Percentiles rank a stretch among this genome's conserved stretches.
Evolutionary conservation across 2,329 filamentous ascomycete genomes (phyloP).

Genomic region (Pezicula carpinea): DNA sequence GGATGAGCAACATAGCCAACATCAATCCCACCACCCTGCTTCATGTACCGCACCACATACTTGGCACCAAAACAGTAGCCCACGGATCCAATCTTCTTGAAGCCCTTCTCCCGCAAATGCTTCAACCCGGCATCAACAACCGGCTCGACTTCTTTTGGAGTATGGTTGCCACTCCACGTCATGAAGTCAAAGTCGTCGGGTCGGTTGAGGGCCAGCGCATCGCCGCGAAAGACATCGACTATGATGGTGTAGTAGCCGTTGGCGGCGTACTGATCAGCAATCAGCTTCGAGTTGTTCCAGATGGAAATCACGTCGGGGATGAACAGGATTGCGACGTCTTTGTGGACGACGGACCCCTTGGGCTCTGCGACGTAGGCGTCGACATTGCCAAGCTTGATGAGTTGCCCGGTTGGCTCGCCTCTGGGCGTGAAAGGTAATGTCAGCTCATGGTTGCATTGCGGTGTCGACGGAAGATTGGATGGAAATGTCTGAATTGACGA

Average conservation of each 20-base stretch:
- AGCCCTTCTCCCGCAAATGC: slow-evolving; percentile 50
- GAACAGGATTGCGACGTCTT: slow-evolving; percentile 27
- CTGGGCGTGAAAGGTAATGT: slow-evolving; percentile 7
- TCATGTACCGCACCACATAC: slow-evolving; percentile 66
- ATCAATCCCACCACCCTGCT: slow-evolving; percentile 53
- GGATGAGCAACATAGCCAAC: slow-evolving; percentile 74
- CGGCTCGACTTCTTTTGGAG: slow-evolving; percentile 21
- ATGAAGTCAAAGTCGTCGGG: slow-evolving; percentile 40
- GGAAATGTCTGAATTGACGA: neutral
- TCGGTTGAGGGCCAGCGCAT: slow-evolving; percentile 49
- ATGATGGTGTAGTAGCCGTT: slow-evolving; percentile 53
- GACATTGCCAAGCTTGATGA: slow-evolving; percentile 25
- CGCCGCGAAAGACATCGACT: slow-evolving; percentile 67
- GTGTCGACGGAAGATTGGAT: neutral
- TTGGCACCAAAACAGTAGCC: slow-evolving; percentile 77
- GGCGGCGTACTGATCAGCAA: slow-evolving; percentile 71
- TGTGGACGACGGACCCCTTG: slow-evolving; percentile 19
- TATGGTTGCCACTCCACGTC: slow-evolving; percentile 40
- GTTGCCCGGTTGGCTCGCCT: slow-evolving; percentile 24
- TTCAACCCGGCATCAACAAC: slow-evolving; percentile 49
- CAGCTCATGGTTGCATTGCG: neutral
- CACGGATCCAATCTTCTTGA: slow-evolving; percentile 57
- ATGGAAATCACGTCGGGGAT: slow-evolving; percentile 28
- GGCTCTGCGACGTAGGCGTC: slow-evolving; percentile 28
- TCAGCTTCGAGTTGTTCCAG: slow-evolving; percentile 54